Evolutionary conservation across 257 asterid genomes (phyloP), one percentile per base, ranked within the genome.

Genomic region (Solanum stenotomum): DNA sequence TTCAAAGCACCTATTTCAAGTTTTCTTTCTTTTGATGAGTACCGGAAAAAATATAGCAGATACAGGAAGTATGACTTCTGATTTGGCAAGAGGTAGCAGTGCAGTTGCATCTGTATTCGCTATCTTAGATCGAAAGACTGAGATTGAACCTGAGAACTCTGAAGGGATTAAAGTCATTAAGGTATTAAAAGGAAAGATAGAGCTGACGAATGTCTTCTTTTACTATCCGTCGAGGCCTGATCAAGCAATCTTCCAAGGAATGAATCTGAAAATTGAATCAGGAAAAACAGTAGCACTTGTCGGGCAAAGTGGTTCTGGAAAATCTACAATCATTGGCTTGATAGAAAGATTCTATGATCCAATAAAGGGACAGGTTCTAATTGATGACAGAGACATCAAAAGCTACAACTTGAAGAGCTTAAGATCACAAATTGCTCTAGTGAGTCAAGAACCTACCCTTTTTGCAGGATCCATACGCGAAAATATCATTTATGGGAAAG

Each of bases 341-440:
- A 91, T 94, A 2, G 98, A 95, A 82, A 91, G 98, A 49, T 95
- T 94, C 89, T 95, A 94, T 5, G 98, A 95, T 88, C 96, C 98
- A 3, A 89, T 92, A 35, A 91, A 88, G 61, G 98, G 98, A n/a
- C 91, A 87, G 0, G 87, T 95, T 12, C 61, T 92, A 9, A 92
- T 95, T 29, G 98, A 95, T 61, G 94, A 91, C 29, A 87, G 37
- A 25, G 98, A 95, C 42, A 87, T 95, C 88, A 94, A 85, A 87
- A 89, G 87, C 78, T 95, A 94, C 89, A 90, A 94, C 83, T 87
- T 95, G 87, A 91, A 96, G 86, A 87, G 86, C 76, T 85, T 95
- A 85, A 93, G 98, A 89, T 91, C 93, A 27, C 95, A 93, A 49
- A 94, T 94, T 22, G 96, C 98, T 22, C 83, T 95, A 16, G 98